phyloP scores from a whole-genome alignment of 305 asterid genomes.

The Fraxinus sp. region DNA sequence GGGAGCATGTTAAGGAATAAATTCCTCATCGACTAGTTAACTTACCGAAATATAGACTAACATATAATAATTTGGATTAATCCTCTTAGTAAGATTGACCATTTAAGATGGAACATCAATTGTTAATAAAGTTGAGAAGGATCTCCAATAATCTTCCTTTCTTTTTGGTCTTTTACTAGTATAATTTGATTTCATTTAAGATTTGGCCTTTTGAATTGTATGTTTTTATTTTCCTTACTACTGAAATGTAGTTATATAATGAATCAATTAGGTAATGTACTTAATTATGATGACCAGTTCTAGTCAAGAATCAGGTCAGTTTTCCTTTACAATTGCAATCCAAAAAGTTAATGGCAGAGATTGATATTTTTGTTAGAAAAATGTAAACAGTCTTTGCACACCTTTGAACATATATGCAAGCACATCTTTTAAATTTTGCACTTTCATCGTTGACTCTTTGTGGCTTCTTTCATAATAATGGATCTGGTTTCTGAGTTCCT shows the following conservation, averaged over 20 bases:
- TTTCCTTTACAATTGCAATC: background rate
- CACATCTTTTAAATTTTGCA: background rate
- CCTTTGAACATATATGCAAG: background rate
- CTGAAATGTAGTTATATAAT: background rate
- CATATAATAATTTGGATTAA: too few relatives aligned
- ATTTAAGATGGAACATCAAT: too few relatives aligned
- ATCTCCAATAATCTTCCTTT: background rate
- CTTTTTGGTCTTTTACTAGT: background rate
- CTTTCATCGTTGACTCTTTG: background rate
- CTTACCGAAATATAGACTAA: background rate
- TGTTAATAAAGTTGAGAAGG: background rate
- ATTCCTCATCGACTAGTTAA: background rate
- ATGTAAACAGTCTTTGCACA: background rate
- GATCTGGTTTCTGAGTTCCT: constrained; percentile 10
- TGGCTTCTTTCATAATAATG: background rate
- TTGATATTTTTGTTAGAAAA: background rate
- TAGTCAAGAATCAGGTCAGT: background rate
- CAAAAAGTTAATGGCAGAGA: background rate
- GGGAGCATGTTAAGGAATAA: background rate
- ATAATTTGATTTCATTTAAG: background rate
- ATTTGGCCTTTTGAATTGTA: background rate
- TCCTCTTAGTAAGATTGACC: too few relatives aligned
- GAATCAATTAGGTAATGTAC: background rate
- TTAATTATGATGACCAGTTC: background rate
- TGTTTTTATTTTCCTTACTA: background rate